Evolutionary conservation across 331 rosid species (phyloP).

Genomic region (Arachis monticola): DNA sequence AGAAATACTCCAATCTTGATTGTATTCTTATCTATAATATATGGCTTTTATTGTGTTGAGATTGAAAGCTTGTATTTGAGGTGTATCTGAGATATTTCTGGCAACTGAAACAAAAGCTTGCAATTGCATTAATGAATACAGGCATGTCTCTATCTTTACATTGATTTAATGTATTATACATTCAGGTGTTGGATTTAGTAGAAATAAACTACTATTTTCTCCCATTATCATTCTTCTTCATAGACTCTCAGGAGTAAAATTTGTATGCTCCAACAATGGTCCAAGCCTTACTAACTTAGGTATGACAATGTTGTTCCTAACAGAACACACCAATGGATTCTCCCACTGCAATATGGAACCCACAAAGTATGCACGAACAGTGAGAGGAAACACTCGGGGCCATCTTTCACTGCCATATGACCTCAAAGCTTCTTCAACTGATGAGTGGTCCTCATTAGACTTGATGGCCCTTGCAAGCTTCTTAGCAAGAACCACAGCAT

Average conservation of each 20-base stretch:
- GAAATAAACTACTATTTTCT: too few relatives aligned
- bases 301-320: slow-evolving; percentile 68
- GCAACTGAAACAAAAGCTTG: background rate
- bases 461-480: slow-evolving; percentile 70
- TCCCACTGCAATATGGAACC: slow-evolving; percentile 84
- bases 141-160: slow-evolving; percentile 28
- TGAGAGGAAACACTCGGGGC: slow-evolving; percentile 75
- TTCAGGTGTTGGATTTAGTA: background rate
- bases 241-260: slow-evolving; percentile 57
- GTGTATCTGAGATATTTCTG: background rate
- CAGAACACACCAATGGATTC: slow-evolving; percentile 68
- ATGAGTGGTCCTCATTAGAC: slow-evolving; percentile 45
- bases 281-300: slow-evolving; percentile 69
- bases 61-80: background rate
- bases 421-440: slow-evolving; percentile 64
- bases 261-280: slow-evolving; percentile 48
- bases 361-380: slow-evolving; percentile 74
- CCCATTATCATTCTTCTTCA: slow-evolving; percentile 8
- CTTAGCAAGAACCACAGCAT: slow-evolving; percentile 79
- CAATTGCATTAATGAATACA: background rate
- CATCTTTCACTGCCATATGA: slow-evolving; percentile 77
- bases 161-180: background rate
- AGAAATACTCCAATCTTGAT: background rate
- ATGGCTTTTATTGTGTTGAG: background rate
- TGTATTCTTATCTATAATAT: background rate